Percentiles rank a stretch among this genome's conserved stretches.
These are phyloP conservation scores for Ceratocystis smalleyi DNA, from an alignment of 2,329 filamentous ascomycete genomes.

Conservation along the genomic window DNA sequence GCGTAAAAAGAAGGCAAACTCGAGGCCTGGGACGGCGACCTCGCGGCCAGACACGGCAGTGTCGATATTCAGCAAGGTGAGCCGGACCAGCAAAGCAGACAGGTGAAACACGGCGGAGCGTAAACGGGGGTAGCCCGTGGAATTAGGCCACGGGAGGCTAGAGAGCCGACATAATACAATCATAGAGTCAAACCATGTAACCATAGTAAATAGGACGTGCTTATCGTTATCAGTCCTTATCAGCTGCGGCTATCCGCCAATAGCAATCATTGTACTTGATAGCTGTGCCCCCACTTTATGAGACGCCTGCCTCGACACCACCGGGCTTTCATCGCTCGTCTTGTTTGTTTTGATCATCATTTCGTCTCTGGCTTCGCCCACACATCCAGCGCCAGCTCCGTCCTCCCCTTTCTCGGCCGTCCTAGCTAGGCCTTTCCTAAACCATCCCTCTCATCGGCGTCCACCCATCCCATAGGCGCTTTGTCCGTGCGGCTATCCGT, in stretches of 20 bases:
- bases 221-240: neutral
- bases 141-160: too few species aligned
- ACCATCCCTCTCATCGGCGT: neutral
- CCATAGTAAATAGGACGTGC: neutral
- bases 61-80: constrained; percentile 7
- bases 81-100: neutral
- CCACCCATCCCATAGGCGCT: neutral
- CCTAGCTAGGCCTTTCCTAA: neutral
- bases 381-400: neutral
- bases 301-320: neutral
- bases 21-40: constrained; percentile 28
- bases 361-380: neutral
- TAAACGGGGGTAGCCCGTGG: neutral
- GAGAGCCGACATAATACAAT: neutral
- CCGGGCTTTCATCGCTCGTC: neutral
- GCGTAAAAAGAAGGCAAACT: constrained; percentile 33
- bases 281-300: neutral
- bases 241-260: neutral
- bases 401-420: neutral
- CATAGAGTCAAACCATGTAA: neutral
- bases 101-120: neutral
- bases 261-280: neutral
- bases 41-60: constrained; percentile 3
- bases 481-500: neutral
- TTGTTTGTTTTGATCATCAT: neutral